A percentile compares a stretch with the other conserved stretches of the same genome.
Conservation (phyloP, 2,329 filamentous ascomycete genomes). For the Orbilia blumenaviensis region DNA sequence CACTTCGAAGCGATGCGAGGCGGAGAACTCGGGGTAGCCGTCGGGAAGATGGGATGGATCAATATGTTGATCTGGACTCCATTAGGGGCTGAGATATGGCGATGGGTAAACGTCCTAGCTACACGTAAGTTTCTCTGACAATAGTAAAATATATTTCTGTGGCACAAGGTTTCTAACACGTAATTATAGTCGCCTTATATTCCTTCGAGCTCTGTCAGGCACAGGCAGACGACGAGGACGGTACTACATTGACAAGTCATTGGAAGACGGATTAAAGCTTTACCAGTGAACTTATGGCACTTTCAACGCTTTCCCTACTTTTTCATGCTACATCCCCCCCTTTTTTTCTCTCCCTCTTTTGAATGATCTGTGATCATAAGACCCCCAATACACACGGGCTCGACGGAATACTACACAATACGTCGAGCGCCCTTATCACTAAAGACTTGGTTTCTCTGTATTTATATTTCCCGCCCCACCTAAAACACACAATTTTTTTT, state of each 20-base stretch:
- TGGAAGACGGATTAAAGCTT: slow-evolving; percentile 86
- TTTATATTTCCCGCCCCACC: slow-evolving; percentile 40
- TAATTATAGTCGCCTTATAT: slow-evolving; percentile 75
- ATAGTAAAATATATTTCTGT: neutral
- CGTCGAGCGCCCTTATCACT: slow-evolving; percentile 13
- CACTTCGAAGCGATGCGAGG: slow-evolving; percentile 82
- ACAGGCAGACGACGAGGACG: slow-evolving; percentile 81
- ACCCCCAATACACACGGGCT: neutral
- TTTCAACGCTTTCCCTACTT: neutral
- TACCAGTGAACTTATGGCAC: neutral
- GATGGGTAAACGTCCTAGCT: slow-evolving; percentile 89
- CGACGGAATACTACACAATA: slow-evolving; percentile 52
- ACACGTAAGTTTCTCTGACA: slow-evolving; percentile 66
- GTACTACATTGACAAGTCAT: slow-evolving; percentile 76
- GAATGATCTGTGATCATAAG: slow-evolving; percentile 29
- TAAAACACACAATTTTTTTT: neutral
- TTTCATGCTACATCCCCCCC: neutral
- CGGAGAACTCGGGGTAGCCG: slow-evolving; percentile 69
- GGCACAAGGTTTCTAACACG: neutral
- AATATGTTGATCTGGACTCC: slow-evolving; percentile 68
- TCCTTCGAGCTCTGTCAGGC: slow-evolving; percentile 79
- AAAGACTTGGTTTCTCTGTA: slow-evolving; percentile 47
- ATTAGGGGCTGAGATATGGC: slow-evolving; percentile 83
- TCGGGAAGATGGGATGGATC: slow-evolving; percentile 74
- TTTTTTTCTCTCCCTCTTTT: neutral